Evolutionary conservation across 2,329 filamentous ascomycete genomes (phyloP), one percentile per base, ranked within the genome.

Genomic region (Emmonsiellopsis sp.): DNA sequence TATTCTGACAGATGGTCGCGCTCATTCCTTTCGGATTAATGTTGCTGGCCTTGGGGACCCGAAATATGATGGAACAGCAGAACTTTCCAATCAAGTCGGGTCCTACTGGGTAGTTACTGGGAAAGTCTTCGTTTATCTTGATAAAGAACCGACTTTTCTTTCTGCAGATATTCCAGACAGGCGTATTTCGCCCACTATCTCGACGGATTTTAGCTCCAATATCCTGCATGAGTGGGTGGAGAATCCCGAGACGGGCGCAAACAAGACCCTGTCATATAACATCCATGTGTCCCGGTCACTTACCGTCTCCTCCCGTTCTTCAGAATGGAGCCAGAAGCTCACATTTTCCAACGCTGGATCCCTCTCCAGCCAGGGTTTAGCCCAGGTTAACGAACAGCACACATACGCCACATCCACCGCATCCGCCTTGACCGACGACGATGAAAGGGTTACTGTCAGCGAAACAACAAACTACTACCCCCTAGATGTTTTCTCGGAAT

Each of bases 101-200:
- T 78, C 75, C 51, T 82, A 82, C 62, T 93, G 88, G 88, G 78
- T 86, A 13, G 78, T 93, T 2, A 86, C 84, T 0, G 88, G 86
- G 40, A 93, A 91, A 67, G 74, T 92, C 9, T 92, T 93, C 64
- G 60, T 90, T n/a, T 93, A 87, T 82, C 74, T 85, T 0, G 82
- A 85, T 60, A 64, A 70, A 5, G 58, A 69, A 2, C 63, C 40
- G 14, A 47, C 43, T 1, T 14, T 17, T 33, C 42, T 52, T 1
- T 13, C 40, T n/a, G 32, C 34, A 33, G 45, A 47, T n/a, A 10
- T 36, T 27, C 40, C 51, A 50, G 32, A 51, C n/a, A n/a, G 54
- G 14, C 56, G 55, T 17, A 47, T 21, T 5, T 13, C 13, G 5
- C 70, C 71, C 9, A 63, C 54, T 2, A 61, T 71, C 55, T 42